These are phyloP conservation scores for Dothideomycetes sp. DNA, from an alignment of 2,329 filamentous ascomycete genomes.

Conservation along the genomic window DNA sequence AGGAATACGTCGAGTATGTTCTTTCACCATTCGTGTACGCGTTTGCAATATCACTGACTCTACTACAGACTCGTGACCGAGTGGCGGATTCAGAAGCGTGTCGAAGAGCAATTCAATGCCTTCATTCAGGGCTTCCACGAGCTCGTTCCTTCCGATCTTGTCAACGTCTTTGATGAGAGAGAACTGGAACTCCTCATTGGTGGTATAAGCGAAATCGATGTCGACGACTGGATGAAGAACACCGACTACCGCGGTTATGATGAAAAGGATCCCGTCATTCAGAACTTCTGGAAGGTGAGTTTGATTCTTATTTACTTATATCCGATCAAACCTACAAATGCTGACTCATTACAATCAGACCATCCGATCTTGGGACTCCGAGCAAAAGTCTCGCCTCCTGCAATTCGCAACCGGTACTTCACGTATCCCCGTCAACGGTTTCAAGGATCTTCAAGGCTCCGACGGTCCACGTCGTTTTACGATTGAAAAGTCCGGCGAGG, in stretches of 20 bases:
- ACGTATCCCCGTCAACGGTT: conserved; percentile 96
- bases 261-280: conserved; percentile 91
- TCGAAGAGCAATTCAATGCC: conserved; percentile 95
- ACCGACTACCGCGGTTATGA: conserved; percentile 98
- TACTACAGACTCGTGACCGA: conserved; percentile 71
- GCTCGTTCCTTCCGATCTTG: conserved; percentile 87
- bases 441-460: conserved; percentile 96
- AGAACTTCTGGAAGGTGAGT: conserved; percentile 87
- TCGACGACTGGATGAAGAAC: conserved; percentile 99
- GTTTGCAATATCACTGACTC: neutral
- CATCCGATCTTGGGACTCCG: conserved; percentile 91
- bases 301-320: neutral
- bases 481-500: conserved; percentile 93
- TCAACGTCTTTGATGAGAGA: conserved; percentile 97
- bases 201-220: conserved; percentile 98
- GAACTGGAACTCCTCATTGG: conserved; percentile 94
- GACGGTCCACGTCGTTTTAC: conserved; percentile 93
- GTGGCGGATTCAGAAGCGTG: conserved; percentile 98
- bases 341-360: conserved; percentile 41
- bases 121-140: conserved; percentile 98
- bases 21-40: neutral
- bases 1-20: conserved; percentile 85
- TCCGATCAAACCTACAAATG: conserved; percentile 13
- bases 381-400: conserved; percentile 90
- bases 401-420: conserved; percentile 98